phyloP scores from a whole-genome alignment of 176 grass and related monocot genomes.

The Dactylis glomerata region DNA sequence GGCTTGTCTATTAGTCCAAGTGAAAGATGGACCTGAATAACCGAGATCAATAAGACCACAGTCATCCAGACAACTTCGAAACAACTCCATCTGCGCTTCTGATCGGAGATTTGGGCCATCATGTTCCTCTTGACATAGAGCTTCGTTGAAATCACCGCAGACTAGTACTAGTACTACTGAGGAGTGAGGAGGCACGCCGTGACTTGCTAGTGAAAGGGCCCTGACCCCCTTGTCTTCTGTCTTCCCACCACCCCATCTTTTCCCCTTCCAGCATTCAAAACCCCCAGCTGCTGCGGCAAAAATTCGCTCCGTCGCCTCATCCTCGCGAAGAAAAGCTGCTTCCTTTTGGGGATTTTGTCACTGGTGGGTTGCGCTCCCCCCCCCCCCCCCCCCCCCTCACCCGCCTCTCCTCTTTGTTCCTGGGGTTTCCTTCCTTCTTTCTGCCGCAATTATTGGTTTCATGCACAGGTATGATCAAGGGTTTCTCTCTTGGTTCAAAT shows the following conservation, averaged over 20 bases:
- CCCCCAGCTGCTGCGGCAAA: background rate
- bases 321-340: background rate
- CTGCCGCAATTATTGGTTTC: background rate
- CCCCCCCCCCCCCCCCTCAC: background rate
- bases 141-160: too few species aligned
- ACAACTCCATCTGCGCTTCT: too few species aligned
- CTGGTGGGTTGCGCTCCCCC: background rate
- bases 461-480: background rate
- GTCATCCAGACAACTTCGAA: too few species aligned
- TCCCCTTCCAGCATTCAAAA: background rate
- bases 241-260: background rate
- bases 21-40: too few species aligned
- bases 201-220: too few species aligned
- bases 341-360: background rate
- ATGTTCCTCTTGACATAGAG: too few species aligned
- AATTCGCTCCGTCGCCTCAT: background rate
- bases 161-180: too few species aligned
- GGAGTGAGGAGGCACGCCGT: too few species aligned
- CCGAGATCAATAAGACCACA: too few species aligned
- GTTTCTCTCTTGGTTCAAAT: background rate
- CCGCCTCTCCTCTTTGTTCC: background rate
- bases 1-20: too few species aligned
- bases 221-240: too few species aligned
- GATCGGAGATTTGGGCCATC: too few species aligned
- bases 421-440: background rate